Percentiles rank a stretch among this genome's conserved stretches.
Evolutionary conservation across 257 asterid species (phyloP).

Genomic region (Nicotiana noctiflora): DNA sequence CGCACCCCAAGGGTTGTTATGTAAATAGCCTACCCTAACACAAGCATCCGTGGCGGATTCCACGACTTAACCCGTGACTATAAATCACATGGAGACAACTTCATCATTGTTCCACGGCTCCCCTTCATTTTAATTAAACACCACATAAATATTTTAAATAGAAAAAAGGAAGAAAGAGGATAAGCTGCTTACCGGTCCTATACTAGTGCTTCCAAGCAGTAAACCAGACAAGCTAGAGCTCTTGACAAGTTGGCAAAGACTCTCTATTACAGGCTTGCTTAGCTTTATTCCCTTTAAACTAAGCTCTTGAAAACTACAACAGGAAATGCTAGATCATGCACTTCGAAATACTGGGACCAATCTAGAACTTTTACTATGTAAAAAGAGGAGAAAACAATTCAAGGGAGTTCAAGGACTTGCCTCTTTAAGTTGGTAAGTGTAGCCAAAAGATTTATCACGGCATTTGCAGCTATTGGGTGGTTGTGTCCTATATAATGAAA

Average conservation of each 20-base stretch:
- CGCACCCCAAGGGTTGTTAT: background rate
- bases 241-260: conserved; percentile 67
- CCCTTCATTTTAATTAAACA: background rate
- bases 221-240: conserved; percentile 65
- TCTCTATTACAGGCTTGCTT: conserved; percentile 62
- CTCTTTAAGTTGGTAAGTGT: conserved; percentile 60
- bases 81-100: background rate
- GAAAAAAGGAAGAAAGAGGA: conserved; percentile 2
- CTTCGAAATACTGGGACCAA: background rate
- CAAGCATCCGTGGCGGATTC: background rate
- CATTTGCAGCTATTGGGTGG: conserved; percentile 64
- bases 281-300: conserved; percentile 71
- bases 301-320: conserved; percentile 77
- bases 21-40: background rate
- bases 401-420: conserved; percentile 18
- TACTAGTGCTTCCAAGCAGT: conserved; percentile 65
- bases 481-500: conserved; percentile 56
- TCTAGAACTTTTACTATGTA: background rate
- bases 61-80: background rate
- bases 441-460: conserved; percentile 44
- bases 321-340: background rate
- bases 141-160: background rate
- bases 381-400: background rate
- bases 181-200: conserved; percentile 62
- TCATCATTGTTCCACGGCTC: background rate